Conservation (phyloP, 176 grass and related monocot species). For the Phoenix roebelenii region DNA sequence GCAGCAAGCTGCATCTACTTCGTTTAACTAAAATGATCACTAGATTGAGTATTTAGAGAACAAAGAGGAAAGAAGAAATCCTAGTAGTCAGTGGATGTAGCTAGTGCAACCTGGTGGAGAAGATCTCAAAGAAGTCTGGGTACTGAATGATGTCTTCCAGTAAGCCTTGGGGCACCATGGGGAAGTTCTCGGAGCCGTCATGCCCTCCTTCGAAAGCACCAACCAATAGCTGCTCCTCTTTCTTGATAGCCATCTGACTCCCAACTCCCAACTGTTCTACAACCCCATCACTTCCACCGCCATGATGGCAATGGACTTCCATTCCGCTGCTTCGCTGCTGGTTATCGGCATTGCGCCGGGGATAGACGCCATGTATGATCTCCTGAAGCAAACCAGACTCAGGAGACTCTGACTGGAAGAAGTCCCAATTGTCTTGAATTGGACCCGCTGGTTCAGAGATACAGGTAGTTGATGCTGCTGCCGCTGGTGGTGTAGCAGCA, state of each 20-base stretch:
- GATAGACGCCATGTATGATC: constrained; percentile 67
- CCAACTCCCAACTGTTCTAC: too few relatives aligned
- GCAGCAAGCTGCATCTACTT: too few relatives aligned
- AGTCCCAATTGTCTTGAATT: constrained; percentile 28
- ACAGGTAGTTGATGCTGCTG: too few relatives aligned
- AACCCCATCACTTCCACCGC: too few relatives aligned
- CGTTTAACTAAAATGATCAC: too few relatives aligned
- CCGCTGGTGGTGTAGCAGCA: not conserved
- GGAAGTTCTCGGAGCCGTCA: not conserved
- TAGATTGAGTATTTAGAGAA: too few relatives aligned
- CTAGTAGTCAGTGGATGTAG: not conserved
- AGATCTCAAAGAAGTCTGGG: constrained; percentile 46
- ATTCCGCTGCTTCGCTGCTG: too few relatives aligned
- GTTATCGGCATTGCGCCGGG: not conserved
- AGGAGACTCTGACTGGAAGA: constrained; percentile 42
- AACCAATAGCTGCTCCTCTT: constrained; percentile 10
- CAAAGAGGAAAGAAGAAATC: too few relatives aligned
- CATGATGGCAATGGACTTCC: too few relatives aligned
- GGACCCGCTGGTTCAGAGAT: not conserved
- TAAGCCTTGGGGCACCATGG: constrained; percentile 43
- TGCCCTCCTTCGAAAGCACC: not conserved
- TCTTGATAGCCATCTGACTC: constrained; percentile 4
- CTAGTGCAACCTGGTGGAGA: constrained; percentile 24
- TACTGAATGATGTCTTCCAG: constrained; percentile 65
- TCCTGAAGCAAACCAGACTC: constrained; percentile 70